Conservation (phyloP, 1,139 yeast species). For the Wickerhamiella pararugosa region DNA sequence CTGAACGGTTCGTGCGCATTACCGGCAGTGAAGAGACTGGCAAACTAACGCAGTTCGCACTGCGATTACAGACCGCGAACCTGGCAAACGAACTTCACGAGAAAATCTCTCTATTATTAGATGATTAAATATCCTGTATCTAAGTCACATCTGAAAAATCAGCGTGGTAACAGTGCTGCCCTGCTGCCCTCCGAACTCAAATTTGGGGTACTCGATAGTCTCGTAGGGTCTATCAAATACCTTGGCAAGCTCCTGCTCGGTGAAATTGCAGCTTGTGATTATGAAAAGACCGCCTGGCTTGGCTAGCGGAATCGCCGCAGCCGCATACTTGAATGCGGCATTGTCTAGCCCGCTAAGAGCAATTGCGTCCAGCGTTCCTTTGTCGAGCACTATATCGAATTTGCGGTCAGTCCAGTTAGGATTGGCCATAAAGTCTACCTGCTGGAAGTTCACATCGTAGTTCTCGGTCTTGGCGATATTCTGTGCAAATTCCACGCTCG, state of each 20-base stretch:
- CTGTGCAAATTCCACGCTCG: constrained; percentile 59
- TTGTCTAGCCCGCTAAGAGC: constrained; percentile 56
- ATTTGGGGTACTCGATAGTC: constrained; percentile 53
- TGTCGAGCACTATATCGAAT: constrained; percentile 71
- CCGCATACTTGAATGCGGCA: constrained; percentile 51
- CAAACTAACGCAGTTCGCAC: constrained; percentile 66
- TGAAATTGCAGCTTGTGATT: constrained; percentile 91
- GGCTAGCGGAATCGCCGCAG: constrained; percentile 43
- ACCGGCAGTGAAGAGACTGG: constrained; percentile 39
- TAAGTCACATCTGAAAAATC: constrained; percentile 35
- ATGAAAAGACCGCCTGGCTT: constrained; percentile 44
- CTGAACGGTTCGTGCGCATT: constrained; percentile 68
- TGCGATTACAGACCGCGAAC: constrained; percentile 53
- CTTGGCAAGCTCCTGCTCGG: constrained; percentile 52
- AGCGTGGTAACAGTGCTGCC: constrained; percentile 83
- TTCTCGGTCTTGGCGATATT: constrained; percentile 36
- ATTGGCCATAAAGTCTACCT: constrained; percentile 30
- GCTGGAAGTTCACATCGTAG: constrained; percentile 30
- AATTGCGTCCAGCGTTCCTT: constrained; percentile 94
- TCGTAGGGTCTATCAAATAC: constrained; percentile 20
- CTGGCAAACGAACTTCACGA: constrained; percentile 45
- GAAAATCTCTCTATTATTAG: neutral
- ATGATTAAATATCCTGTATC: neutral
- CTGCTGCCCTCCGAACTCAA: constrained; percentile 74
- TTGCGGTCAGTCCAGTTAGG: constrained; percentile 26